Base-by-base conservation (phyloP, 192 early-diverging fungal genomes). In the Rhizoclosmatium globosum region DNA sequence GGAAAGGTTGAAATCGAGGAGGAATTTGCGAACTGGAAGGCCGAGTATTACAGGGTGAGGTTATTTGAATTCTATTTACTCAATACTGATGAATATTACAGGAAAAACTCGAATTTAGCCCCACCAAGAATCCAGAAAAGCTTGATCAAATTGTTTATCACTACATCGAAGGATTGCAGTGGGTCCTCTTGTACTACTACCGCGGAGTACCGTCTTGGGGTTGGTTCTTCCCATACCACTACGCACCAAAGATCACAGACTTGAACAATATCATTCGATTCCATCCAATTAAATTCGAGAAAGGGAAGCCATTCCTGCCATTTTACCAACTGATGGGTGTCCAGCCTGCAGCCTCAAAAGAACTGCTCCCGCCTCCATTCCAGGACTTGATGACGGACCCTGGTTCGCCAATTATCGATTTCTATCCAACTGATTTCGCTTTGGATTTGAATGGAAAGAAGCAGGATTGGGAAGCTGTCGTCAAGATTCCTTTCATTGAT, bases 201-300 rank as follows among this genome's bases (percentile, higher is more conserved):
- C 90, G 92, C 69, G 96, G 96, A 2, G 95, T 95, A 71, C 92
- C 88, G 38, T 98, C 97, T 19, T 99, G 98, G 98, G 91, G 87
- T 47, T 99, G 97, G 97, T 99, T 94, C 87, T 99, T 94, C 74
- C 97, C 97, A 4, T 99, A 94, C 83, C 94, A 98, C 87, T 99
- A 99, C 78, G 93, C 97, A 23, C 97, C 97, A 1, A 85, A 82
- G 56, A 85, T 89, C 64, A 81, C 86, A 3, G 96, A 99, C 81
- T 93, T 98, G 68, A 74, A 85, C 6, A 89, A 95, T 79, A 84
- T 99, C 68, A 90, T 82, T 60, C 82, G 89, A 46, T 84, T 96
- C 76, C 82, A 92, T 65, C 78, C 78, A 3, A 85, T 95, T 72
- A 78, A 92, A 45, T 96, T 99, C 76, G 93, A 98, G 23, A 83